phyloP scores from a whole-genome alignment of 1,284 basidiomycete genomes.

The Cutaneotrichosporon spelunceum region DNA sequence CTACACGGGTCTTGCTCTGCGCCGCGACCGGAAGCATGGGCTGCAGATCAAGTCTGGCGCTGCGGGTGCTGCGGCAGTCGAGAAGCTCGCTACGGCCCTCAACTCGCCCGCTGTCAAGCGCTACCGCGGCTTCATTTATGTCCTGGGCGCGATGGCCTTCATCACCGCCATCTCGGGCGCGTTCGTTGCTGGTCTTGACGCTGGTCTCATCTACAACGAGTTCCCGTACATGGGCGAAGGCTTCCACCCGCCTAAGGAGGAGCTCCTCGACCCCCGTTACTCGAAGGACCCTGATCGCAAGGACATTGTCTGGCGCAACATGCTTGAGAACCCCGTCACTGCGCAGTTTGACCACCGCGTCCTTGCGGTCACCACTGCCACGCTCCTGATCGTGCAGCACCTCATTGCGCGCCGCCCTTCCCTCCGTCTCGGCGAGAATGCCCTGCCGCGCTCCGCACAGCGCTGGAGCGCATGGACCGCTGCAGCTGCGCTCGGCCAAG shows the following conservation, averaged over 20 bases:
- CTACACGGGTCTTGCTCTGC: conserved; percentile 69
- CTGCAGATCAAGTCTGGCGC: conserved; percentile 60
- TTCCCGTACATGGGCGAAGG: conserved; percentile 95
- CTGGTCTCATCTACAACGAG: conserved; percentile 94
- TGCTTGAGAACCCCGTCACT: conserved; percentile 95
- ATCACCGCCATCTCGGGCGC: conserved; percentile 84
- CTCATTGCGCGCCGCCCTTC: conserved; percentile 58
- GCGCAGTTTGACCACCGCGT: conserved; percentile 96
- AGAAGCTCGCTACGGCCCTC: conserved; percentile 53
- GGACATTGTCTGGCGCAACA: conserved; percentile 85
- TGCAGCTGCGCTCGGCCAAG: conserved; percentile 80
- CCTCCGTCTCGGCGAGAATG: conserved; percentile 53
- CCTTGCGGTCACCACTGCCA: conserved; percentile 78
- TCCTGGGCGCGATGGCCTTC: conserved; percentile 72
- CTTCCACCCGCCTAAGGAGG: conserved; percentile 74
- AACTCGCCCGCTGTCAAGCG: conserved; percentile 59
- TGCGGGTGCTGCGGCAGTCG: conserved; percentile 38
- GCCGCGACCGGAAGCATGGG: conserved; percentile 63
- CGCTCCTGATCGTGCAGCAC: conserved; percentile 65
- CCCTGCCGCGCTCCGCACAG: conserved; percentile 66
- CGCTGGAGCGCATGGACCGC: conserved; percentile 67
- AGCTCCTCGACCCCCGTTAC: conserved; percentile 77
- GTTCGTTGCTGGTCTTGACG: conserved; percentile 96
- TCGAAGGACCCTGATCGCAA: conserved; percentile 64
- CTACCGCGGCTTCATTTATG: conserved; percentile 63